These are phyloP conservation scores for Diospyros kaki DNA, from an alignment of 148 eudicot species.

Conservation along the genomic window DNA sequence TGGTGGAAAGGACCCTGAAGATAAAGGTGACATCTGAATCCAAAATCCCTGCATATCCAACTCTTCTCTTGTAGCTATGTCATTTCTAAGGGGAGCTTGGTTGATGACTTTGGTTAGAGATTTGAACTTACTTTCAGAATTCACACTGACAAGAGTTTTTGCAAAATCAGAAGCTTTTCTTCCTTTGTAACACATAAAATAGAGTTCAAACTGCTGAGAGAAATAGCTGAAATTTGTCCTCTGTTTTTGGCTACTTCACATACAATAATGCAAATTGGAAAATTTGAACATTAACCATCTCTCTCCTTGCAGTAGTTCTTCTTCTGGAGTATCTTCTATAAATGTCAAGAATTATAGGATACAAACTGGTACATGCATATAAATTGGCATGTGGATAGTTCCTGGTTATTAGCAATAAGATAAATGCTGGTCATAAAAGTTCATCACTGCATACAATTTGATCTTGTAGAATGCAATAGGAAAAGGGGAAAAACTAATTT, in stretches of 20 bases:
- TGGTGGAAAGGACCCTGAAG: conserved; percentile 35
- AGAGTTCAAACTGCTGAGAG: background rate
- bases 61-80: background rate
- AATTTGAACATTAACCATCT: background rate
- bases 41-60: background rate
- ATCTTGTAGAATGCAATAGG: too few relatives aligned
- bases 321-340: background rate
- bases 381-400: background rate
- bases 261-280: background rate
- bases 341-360: background rate
- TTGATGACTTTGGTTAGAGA: too few relatives aligned
- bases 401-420: background rate
- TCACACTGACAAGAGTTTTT: too few relatives aligned
- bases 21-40: conserved; percentile 24
- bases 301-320: background rate
- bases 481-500: too few relatives aligned
- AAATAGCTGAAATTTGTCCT: background rate
- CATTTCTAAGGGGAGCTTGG: background rate
- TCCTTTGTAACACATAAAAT: background rate
- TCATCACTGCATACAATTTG: too few relatives aligned
- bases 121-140: too few relatives aligned
- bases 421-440: background rate
- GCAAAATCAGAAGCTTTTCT: too few relatives aligned
- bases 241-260: background rate
- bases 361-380: background rate